Evolutionary conservation across 345 rosid genomes (phyloP).

Genomic region (Eucalyptus globulus): DNA sequence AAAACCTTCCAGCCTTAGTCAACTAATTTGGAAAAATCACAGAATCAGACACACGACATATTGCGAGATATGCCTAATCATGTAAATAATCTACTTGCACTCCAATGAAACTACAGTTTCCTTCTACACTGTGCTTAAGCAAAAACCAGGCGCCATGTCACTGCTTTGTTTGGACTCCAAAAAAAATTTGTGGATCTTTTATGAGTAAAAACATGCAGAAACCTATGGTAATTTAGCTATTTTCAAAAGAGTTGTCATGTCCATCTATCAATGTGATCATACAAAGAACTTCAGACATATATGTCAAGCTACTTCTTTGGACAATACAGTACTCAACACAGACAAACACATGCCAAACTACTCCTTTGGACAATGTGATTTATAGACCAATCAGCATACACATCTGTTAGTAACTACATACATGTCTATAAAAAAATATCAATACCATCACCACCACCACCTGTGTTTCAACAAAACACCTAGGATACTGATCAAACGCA

Average conservation of each 20-base stretch:
- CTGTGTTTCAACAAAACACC: background rate
- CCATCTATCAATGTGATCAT: background rate
- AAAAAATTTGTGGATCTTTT: background rate
- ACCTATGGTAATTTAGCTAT: background rate
- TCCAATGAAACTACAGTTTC: background rate
- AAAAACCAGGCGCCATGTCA: background rate
- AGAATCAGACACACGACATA: background rate
- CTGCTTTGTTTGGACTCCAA: background rate
- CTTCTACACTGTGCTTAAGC: background rate
- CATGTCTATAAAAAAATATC: background rate
- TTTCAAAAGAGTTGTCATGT: background rate
- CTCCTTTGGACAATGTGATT: background rate
- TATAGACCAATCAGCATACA: background rate
- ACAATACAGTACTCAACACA: background rate
- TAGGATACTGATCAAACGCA: background rate
- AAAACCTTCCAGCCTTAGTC: background rate
- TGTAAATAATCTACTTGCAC: background rate
- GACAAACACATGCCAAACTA: background rate
- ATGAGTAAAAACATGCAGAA: background rate
- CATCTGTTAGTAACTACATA: background rate
- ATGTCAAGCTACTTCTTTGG: background rate
- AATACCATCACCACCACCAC: background rate
- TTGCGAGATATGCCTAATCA: background rate
- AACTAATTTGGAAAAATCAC: background rate
- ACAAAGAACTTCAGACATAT: background rate